These are phyloP conservation scores for Lunularia cruciata DNA, from an alignment of 225 moss, liverwort and hornwort species.

Conservation along the genomic window DNA sequence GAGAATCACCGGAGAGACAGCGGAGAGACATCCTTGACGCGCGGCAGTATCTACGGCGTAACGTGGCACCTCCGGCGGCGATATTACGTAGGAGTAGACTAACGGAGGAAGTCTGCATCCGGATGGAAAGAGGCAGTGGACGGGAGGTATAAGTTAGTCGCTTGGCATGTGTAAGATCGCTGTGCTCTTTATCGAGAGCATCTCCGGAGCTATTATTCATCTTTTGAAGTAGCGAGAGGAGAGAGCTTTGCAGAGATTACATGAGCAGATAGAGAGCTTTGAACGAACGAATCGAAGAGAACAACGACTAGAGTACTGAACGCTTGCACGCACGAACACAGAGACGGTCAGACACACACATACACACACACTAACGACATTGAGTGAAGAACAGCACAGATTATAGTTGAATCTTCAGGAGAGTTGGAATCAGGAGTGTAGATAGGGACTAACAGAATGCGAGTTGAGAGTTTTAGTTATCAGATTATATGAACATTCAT, in stretches of 20 bases:
- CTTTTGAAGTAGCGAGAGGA: not conserved
- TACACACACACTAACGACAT: not conserved
- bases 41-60: no score
- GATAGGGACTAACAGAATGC: not conserved
- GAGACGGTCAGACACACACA: slow-evolving; percentile 2
- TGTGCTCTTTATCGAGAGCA: slow-evolving; percentile 12
- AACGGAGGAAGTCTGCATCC: no score
- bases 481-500: slow-evolving; percentile 13
- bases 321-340: slow-evolving; percentile 5
- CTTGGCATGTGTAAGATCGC: not conserved
- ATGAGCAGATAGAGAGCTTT: slow-evolving; percentile 1
- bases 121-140: not conserved
- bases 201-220: not conserved
- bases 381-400: not conserved
- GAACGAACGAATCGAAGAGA: not conserved
- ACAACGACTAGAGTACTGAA: not conserved
- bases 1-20: no score
- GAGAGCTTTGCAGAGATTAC: no score
- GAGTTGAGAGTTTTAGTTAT: not conserved
- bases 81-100: no score
- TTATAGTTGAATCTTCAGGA: not conserved
- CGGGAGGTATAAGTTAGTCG: not conserved
- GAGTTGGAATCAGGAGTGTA: not conserved
- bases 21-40: no score
- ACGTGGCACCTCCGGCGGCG: no score